Base-by-base conservation (phyloP, 108 stramenopile species). In the Ochromonas danica region DNA sequence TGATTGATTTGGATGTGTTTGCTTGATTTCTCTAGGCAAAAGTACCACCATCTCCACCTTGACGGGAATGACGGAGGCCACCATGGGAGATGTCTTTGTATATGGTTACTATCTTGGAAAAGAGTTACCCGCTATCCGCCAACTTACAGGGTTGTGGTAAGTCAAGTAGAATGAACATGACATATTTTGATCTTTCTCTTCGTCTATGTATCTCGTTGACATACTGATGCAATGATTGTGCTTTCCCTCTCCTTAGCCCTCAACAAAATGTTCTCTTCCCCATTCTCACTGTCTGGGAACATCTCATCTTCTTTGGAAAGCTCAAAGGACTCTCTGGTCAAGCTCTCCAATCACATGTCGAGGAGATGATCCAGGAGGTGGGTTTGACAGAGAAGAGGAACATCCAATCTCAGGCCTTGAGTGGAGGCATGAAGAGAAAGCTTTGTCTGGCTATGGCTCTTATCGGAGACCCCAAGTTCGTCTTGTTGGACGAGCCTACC, bases 201-300 rank as follows among this genome's bases (percentile, higher is more conserved):
- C n/a, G n/a, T n/a, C n/a, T n/a, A n/a, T n/a, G n/a, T n/a, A n/a
- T n/a, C n/a, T n/a, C n/a, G n/a, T n/a, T n/a, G n/a, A n/a, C n/a
- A n/a, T n/a, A n/a, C n/a, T n/a, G n/a, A n/a, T 51, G 45, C 6
- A 51, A 14, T 51, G 22, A 51, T 51, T 51, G 45, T 51, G 45
- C 6, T 51, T 51, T 51, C 22, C 14, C 22, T 14, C 22, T 22
- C 22, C 22, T n/a, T 51, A 51, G 96, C 75, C 85, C 94, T 40
- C 96, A 97, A 79, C 93, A 94, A 81, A 93, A 97, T 82, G 91
- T 92, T 72, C 86, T 97, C 14, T 93, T 91, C 78, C 93, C 92
- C 1, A 60, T 82, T 33, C 86, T 97, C 42, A 94, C 96, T 10
- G 94, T 94, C 43, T 79, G 85, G 1, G 96, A 97, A 80, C 96